phyloP scores from a whole-genome alignment of 257 asterid genomes.

The Ehretia macrophylla region DNA sequence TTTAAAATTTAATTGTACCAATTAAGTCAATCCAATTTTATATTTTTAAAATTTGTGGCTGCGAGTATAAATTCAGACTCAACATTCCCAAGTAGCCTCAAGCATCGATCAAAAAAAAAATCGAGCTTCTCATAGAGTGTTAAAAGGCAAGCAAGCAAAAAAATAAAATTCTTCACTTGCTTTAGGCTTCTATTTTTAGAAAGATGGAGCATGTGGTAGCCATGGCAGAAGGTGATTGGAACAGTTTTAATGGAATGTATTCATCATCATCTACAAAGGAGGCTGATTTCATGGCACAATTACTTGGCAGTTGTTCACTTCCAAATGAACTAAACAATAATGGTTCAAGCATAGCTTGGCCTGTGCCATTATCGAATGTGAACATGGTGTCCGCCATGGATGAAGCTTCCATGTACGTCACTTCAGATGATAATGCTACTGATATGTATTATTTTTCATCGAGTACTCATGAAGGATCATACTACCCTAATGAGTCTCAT shows the following conservation, averaged over 20 bases:
- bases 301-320: slow-evolving; percentile 37
- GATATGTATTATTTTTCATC: slow-evolving; percentile 21
- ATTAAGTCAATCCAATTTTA: not conserved
- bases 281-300: slow-evolving; percentile 49
- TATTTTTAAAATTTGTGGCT: not conserved
- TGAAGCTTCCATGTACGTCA: slow-evolving; percentile 13
- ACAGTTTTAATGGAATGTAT: slow-evolving; percentile 33
- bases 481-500: slow-evolving; percentile 7
- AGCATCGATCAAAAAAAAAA: not conserved
- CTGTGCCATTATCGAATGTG: slow-evolving; percentile 12
- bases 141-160: not conserved
- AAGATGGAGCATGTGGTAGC: slow-evolving; percentile 46
- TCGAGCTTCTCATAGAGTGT: slow-evolving; percentile 12
- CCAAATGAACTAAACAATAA: slow-evolving; percentile 29
- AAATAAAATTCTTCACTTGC: not conserved
- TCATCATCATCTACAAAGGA: slow-evolving; percentile 26
- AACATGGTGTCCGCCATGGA: not conserved
- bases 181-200: not conserved
- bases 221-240: slow-evolving; percentile 42
- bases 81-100: slow-evolving; percentile 1
- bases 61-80: slow-evolving; percentile 38
- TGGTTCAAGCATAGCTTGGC: slow-evolving; percentile 26
- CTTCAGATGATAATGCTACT: slow-evolving; percentile 19
- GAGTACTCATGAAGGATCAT: slow-evolving; percentile 12
- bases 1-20: not conserved